These are phyloP conservation scores for Pinus taeda DNA, from an alignment of 75 land plant genomes.

Conservation along the genomic window DNA sequence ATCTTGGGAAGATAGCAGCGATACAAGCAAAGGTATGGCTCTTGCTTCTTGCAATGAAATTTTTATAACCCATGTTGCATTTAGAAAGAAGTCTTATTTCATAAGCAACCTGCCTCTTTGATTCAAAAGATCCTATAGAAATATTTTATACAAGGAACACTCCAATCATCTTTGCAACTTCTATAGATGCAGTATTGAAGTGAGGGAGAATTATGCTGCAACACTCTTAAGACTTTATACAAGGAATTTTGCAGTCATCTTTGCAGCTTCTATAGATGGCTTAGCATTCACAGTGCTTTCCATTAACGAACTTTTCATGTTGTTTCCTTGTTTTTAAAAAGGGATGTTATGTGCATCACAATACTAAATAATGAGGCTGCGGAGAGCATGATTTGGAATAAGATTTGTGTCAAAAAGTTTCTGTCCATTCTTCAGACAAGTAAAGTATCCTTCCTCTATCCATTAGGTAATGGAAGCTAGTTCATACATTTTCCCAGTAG, in stretches of 20 bases:
- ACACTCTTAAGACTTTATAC: too few species aligned
- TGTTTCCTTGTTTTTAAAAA: conserved; percentile 2
- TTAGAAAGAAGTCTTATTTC: conserved; percentile 80
- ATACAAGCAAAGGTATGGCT: too few species aligned
- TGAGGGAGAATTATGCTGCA: too few species aligned
- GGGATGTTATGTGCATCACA: conserved; percentile 55
- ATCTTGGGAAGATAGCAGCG: conserved; percentile 47
- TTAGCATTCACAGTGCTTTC: conserved; percentile 46
- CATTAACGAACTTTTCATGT: conserved; percentile 16
- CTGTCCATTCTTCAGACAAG: conserved; percentile 74
- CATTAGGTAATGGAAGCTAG: conserved; percentile 52
- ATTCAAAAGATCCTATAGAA: too few species aligned
- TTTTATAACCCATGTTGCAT: conserved; percentile 57
- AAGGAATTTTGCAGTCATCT: too few species aligned
- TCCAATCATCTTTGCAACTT: too few species aligned
- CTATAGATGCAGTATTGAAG: too few species aligned
- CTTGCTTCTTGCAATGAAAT: conserved; percentile 25
- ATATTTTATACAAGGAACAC: too few species aligned
- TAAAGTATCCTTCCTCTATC: conserved; percentile 61
- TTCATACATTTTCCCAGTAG: conserved; percentile 85
- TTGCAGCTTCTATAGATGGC: not conserved
- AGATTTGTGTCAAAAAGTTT: conserved; percentile 51
- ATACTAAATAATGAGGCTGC: conserved; percentile 17
- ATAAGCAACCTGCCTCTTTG: conserved; percentile 22
- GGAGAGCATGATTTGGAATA: conserved; percentile 65